Conservation (phyloP, 306 rosid genomes). For the Hylodesmum podocarpum region DNA sequence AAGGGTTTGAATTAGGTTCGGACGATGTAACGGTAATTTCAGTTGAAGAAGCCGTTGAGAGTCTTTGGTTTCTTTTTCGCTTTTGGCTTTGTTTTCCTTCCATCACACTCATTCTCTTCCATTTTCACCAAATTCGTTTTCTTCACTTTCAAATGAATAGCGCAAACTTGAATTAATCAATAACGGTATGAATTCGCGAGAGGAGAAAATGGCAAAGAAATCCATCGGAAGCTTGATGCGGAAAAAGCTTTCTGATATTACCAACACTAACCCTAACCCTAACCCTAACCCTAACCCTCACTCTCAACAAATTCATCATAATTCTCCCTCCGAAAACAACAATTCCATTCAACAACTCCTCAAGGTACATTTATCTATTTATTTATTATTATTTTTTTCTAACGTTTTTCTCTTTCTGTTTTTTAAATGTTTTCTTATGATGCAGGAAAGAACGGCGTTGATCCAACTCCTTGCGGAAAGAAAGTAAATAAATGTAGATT, state of each 20-base stretch:
- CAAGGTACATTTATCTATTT: slow-evolving; percentile 33
- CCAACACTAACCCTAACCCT: slow-evolving; percentile 62
- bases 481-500: slow-evolving; percentile 44
- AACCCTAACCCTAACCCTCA: slow-evolving; percentile 38
- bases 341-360: slow-evolving; percentile 62
- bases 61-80: not conserved
- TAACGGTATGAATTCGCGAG: not conserved
- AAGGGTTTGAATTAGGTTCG: slow-evolving; percentile 43
- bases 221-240: slow-evolving; percentile 61
- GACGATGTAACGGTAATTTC: not conserved
- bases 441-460: slow-evolving; percentile 69
- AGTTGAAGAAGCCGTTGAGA: slow-evolving; percentile 55
- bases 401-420: not conserved
- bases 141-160: slow-evolving; percentile 14
- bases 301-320: slow-evolving; percentile 29
- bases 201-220: slow-evolving; percentile 54
- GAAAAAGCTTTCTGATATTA: slow-evolving; percentile 75
- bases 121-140: not conserved
- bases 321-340: slow-evolving; percentile 24
- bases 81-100: not conserved
- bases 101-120: not conserved
- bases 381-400: not conserved
- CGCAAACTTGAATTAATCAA: not conserved
- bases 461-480: slow-evolving; percentile 59
- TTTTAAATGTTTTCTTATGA: not conserved